Percentiles rank a stretch among this genome's conserved stretches.
Conservation (phyloP, 495 filamentous ascomycete genomes). For the Aspergillus kassunensis region DNA sequence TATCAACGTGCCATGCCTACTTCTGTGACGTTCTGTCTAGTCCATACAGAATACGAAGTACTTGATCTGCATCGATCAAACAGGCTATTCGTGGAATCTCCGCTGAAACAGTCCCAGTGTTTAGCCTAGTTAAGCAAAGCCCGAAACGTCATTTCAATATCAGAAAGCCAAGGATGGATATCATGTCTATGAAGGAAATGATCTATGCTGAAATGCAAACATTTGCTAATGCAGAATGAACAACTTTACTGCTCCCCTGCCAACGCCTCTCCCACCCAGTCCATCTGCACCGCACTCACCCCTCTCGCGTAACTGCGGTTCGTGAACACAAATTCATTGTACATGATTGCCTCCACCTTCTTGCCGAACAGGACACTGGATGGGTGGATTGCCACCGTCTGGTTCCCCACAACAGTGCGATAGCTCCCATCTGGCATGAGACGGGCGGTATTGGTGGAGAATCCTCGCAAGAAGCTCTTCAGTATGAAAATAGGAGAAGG, state of each 20-base stretch:
- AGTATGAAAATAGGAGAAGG: constrained; percentile 52
- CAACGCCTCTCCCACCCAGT: constrained; percentile 76
- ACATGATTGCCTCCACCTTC: constrained; percentile 93
- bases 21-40: too few relatives aligned
- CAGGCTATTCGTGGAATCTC: not conserved
- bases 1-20: too few relatives aligned
- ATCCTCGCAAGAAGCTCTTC: constrained; percentile 78
- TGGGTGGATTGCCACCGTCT: constrained; percentile 86
- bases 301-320: constrained; percentile 85
- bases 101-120: not conserved
- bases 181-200: not conserved
- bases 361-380: constrained; percentile 78
- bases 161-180: constrained; percentile 1
- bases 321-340: constrained; percentile 93
- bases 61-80: too few relatives aligned
- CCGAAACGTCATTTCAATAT: constrained; percentile 6
- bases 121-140: not conserved
- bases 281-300: constrained; percentile 80
- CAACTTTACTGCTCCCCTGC: constrained; percentile 21
- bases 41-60: too few relatives aligned
- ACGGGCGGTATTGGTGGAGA: constrained; percentile 76
- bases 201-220: not conserved
- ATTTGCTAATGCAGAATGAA: constrained; percentile 2
- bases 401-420: constrained; percentile 75
- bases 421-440: constrained; percentile 83